These are phyloP conservation scores for Misopates orontium DNA, from an alignment of 257 asterid genomes.

Conservation along the genomic window DNA sequence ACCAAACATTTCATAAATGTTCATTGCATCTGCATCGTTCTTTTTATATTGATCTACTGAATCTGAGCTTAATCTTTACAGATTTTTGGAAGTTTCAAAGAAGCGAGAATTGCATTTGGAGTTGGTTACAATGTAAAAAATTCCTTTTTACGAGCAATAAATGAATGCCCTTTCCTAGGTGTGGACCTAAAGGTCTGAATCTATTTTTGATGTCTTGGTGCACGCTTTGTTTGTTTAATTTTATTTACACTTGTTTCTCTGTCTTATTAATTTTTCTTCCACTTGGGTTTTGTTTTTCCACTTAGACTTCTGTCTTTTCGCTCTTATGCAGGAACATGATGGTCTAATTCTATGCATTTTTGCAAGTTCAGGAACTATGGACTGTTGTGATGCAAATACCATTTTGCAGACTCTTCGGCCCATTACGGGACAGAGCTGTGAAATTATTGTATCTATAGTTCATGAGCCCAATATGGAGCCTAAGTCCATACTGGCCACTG, in stretches of 20 bases:
- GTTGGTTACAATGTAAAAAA: conserved; percentile 65
- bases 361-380: conserved; percentile 67
- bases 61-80: conserved; percentile 42
- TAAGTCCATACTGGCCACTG: conserved; percentile 57
- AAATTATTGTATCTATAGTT: conserved; percentile 54
- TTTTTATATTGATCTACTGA: conserved; percentile 19
- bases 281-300: conserved; percentile 20
- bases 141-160: conserved; percentile 66
- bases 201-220: conserved; percentile 19
- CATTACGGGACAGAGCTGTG: conserved; percentile 53
- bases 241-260: conserved; percentile 11
- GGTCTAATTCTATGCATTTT: conserved; percentile 72
- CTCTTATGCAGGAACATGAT: conserved; percentile 56
- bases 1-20: conserved; percentile 19
- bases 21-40: conserved; percentile 17
- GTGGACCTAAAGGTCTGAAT: conserved; percentile 58
- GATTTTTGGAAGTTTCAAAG: conserved; percentile 60
- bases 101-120: conserved; percentile 88
- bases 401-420: conserved; percentile 52
- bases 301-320: conserved; percentile 24
- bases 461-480: conserved; percentile 62
- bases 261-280: conserved; percentile 17
- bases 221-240: conserved; percentile 6
- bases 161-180: conserved; percentile 85
- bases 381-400: conserved; percentile 45